These are phyloP conservation scores for Penicillium freii DNA, from an alignment of 2,329 filamentous ascomycete species.

Conservation along the genomic window DNA sequence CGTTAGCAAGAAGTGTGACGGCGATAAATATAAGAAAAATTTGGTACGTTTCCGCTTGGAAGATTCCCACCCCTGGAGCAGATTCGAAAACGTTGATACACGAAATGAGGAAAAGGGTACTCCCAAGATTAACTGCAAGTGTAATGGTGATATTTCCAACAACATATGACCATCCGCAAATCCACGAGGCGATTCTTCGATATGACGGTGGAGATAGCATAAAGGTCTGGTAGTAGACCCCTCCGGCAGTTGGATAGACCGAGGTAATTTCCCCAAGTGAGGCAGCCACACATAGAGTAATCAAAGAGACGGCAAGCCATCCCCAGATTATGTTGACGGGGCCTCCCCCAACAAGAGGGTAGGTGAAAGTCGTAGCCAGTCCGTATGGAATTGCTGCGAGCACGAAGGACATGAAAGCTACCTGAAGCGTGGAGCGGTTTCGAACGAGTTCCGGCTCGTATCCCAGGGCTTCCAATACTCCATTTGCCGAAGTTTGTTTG, in stretches of 20 bases:
- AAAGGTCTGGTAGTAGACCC: constrained; percentile 67
- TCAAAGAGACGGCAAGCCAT: constrained; percentile 61
- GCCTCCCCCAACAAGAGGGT: constrained; percentile 64
- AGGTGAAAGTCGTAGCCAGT: constrained; percentile 64
- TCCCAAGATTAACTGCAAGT: constrained; percentile 69
- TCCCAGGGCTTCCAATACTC: constrained; percentile 49
- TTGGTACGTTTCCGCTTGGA: constrained; percentile 53
- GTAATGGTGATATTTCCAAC: constrained; percentile 77
- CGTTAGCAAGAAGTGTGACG: constrained; percentile 58
- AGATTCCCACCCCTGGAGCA: constrained; percentile 47
- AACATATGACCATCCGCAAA: constrained; percentile 69
- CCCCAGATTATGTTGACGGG: constrained; percentile 68
- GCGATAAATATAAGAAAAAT: constrained; percentile 67
- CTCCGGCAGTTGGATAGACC: constrained; percentile 64
- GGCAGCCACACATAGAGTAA: constrained; percentile 60
- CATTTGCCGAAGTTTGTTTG: constrained; percentile 16
- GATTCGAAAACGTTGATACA: constrained; percentile 56
- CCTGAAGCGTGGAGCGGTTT: constrained; percentile 48
- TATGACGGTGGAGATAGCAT: constrained; percentile 63
- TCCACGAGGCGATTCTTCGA: constrained; percentile 64
- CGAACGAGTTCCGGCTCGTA: constrained; percentile 64
- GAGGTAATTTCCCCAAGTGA: constrained; percentile 67
- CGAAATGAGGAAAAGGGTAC: constrained; percentile 51
- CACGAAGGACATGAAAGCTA: constrained; percentile 51
- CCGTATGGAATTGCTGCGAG: constrained; percentile 70